Conservation (phyloP, 257 asterid species). For the Lithospermum erythrorhizon region DNA sequence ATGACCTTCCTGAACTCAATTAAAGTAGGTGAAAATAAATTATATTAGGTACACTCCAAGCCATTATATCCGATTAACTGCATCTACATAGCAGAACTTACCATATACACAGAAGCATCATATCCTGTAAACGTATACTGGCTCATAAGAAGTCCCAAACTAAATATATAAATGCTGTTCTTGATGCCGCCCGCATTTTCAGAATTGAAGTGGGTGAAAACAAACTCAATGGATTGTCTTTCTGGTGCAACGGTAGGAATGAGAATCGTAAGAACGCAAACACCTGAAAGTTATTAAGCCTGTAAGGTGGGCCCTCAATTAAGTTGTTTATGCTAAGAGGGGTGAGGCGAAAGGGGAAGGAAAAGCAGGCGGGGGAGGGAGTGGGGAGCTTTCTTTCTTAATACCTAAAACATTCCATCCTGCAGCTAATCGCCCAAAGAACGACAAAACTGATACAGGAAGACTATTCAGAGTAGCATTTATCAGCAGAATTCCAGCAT, state of each 20-base stretch:
- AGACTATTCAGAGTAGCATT: conserved; percentile 82
- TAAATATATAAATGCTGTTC: conserved; percentile 60
- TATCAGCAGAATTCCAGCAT: conserved; percentile 56
- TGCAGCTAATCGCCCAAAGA: conserved; percentile 80
- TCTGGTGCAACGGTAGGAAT: conserved; percentile 76
- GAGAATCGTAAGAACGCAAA: conserved; percentile 81
- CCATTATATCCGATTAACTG: not conserved
- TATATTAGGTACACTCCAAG: not conserved
- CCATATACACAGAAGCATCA: conserved; percentile 98
- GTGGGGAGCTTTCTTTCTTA: not conserved
- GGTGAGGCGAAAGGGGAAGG: no score
- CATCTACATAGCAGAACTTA: conserved; percentile 19
- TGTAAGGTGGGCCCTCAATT: not conserved
- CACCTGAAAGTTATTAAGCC: conserved; percentile 39
- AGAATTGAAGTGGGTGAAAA: conserved; percentile 72
- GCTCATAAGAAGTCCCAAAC: conserved; percentile 91
- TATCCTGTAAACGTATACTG: conserved; percentile 83
- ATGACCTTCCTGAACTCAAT: not conserved
- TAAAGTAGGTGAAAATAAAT: not conserved
- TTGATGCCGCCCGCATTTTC: conserved; percentile 63
- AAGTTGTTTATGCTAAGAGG: not conserved
- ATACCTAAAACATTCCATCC: conserved; percentile 88
- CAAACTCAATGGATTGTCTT: conserved; percentile 63
- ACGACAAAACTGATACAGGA: conserved; percentile 69
- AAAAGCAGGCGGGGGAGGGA: no score